A percentile compares a stretch with the other conserved stretches of the same genome.
These are phyloP conservation scores for Cutaneotrichosporon sp. DNA, from an alignment of 1,284 basidiomycete genomes.

Conservation along the genomic window DNA sequence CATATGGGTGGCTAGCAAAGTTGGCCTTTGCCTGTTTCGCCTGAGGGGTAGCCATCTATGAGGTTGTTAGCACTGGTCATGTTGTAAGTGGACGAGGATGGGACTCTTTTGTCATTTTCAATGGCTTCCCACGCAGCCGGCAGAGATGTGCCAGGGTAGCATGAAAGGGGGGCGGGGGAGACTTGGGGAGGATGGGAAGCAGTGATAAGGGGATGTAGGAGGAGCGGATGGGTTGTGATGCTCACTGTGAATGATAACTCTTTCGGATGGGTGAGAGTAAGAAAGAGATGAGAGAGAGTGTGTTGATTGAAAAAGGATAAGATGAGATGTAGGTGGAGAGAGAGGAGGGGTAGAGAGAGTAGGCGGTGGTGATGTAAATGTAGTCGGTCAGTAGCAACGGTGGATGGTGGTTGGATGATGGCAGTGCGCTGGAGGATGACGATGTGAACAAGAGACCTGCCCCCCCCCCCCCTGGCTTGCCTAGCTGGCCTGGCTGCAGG, in stretches of 20 bases:
- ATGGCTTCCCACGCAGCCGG: not conserved
- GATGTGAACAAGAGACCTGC: too few species aligned
- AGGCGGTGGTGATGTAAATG: not conserved
- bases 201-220: not conserved
- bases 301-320: not conserved
- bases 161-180: not conserved
- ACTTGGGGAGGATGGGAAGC: not conserved
- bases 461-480: too few species aligned
- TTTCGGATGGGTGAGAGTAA: not conserved
- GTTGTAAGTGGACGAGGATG: not conserved
- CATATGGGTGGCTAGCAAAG: slow-evolving; percentile 67
- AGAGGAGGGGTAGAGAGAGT: not conserved
- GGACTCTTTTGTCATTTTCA: too few species aligned
- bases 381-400: not conserved
- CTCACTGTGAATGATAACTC: not conserved
- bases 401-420: not conserved
- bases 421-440: too few species aligned
- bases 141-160: too few species aligned
- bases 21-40: slow-evolving; percentile 53
- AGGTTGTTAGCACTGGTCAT: not conserved
- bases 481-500: too few species aligned
- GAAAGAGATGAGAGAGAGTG: not conserved
- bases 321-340: not conserved
- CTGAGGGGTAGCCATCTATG: slow-evolving; percentile 39
- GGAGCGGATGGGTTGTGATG: not conserved